These are phyloP conservation scores for Adenanthera pavonina DNA, from an alignment of 306 rosid genomes.

Conservation along the genomic window DNA sequence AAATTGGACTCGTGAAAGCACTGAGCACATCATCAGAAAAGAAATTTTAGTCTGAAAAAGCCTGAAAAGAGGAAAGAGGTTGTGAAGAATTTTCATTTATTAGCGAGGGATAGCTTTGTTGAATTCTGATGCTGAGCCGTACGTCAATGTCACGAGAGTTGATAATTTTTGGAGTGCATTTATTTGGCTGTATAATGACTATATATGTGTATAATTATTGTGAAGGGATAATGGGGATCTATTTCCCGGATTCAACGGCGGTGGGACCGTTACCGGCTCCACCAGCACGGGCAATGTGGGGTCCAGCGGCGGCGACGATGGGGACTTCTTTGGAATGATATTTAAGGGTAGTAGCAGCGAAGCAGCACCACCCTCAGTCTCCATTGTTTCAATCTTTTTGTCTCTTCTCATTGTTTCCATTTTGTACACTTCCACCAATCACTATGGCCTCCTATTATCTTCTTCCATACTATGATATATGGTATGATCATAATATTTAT, in stretches of 20 bases:
- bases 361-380: constrained; percentile 49
- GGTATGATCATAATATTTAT: constrained; percentile 40
- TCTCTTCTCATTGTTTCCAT: constrained; percentile 59
- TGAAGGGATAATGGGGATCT: constrained; percentile 69
- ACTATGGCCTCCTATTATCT: constrained; percentile 48
- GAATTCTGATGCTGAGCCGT: not conserved
- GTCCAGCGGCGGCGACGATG: constrained; percentile 48
- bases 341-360: constrained; percentile 61
- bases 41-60: not conserved
- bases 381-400: constrained; percentile 51
- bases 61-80: not conserved
- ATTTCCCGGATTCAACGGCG: constrained; percentile 52
- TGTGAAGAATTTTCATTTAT: not conserved
- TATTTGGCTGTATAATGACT: constrained; percentile 13
- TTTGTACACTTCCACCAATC: constrained; percentile 53
- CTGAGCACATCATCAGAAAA: not conserved
- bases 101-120: not conserved
- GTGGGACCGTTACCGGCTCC: constrained; percentile 63
- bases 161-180: constrained; percentile 3
- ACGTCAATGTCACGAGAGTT: not conserved
- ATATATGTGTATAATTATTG: constrained; percentile 18
- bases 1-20: not conserved
- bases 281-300: constrained; percentile 49
- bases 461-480: constrained; percentile 2
- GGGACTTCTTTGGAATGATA: constrained; percentile 82